A percentile compares a stretch with the other conserved stretches of the same genome.
Evolutionary conservation across 768 basidiomycete species (phyloP).

Genomic region (Tylopilus rubrobrunneus): DNA sequence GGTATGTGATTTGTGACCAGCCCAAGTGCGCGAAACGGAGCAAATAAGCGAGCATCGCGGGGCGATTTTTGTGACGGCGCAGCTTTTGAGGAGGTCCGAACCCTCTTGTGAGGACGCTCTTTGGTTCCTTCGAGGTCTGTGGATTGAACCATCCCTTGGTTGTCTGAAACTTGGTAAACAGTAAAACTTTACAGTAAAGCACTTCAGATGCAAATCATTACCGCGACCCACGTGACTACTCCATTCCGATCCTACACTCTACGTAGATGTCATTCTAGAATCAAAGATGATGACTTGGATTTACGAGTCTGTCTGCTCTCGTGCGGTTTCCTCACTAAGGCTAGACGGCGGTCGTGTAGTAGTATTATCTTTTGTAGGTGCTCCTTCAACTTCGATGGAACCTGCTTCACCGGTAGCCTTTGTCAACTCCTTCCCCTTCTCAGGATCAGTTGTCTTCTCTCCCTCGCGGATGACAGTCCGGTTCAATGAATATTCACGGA

Average conservation of each 20-base stretch:
- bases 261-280: no score
- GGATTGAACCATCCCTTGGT: conserved; percentile 16
- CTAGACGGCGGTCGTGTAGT: conserved; percentile 1
- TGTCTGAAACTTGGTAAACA: neutral
- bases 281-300: no score
- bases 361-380: neutral
- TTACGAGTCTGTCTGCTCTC: neutral
- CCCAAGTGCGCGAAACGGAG: conserved; percentile 94
- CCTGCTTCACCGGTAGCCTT: neutral
- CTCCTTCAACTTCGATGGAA: neutral
- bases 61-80: conserved; percentile 4
- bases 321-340: neutral
- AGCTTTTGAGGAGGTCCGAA: conserved; percentile 9
- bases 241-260: no score
- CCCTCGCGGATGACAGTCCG: conserved; percentile 19
- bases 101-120: conserved; percentile 26
- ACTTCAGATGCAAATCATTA: neutral
- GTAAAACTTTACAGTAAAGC: neutral
- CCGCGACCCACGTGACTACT: conserved; percentile 10
- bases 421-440: conserved; percentile 19
- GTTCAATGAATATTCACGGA: conserved; percentile 36
- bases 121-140: conserved; percentile 13
- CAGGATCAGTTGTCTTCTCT: conserved; percentile 25
- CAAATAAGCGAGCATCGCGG: conserved; percentile 56
- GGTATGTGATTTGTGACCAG: conserved; percentile 89